Base-by-base conservation (phyloP, 1,284 basidiomycete species). In the Melanopsichium pennsylvanicum region DNA sequence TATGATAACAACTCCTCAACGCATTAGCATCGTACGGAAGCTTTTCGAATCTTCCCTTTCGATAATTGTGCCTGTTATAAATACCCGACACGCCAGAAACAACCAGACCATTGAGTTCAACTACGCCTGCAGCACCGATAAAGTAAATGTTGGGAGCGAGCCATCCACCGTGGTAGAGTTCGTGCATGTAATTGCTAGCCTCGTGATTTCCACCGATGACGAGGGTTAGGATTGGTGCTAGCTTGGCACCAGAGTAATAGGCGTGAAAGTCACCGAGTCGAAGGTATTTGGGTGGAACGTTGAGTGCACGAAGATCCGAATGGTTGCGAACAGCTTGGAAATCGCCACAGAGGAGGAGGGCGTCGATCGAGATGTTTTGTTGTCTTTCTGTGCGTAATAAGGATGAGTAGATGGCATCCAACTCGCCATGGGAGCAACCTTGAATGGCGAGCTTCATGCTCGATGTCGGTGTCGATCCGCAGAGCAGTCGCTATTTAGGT, bases 131-230 rank as follows among this genome's bases (percentile, higher is more conserved):
- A 62, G 90, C 88, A 0, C 96, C 96, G 5, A 99, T 86, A 80
- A 91, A 98, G 83, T 97, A 99, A 49, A 98, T 96, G 79, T 96
- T 95, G 2, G 91, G 92, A 0, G 96, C 96, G 13, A 97, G 83
- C 95, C 82, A 82, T 25, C 76, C 79, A 22, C 78, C 79, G 45
- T 78, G 72, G 37, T 76, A 93, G 89, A 97, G 83, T 81, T 99
- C 96, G 90, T 92, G 94, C 84, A 98, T 86, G 81, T 97, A 97
- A 78, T 93, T 96, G 49, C 92, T 94, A 4, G 93, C 93, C 82
- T 98, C 95, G 80, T 99, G 95, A 79, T 99, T 98, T 5, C 96
- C 96, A 18, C 96, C 96, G 74, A 98, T 96, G 45, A 97, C 88
- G 26, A 99, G 84, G 0, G 96, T 99, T 75, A 97, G 83, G 6